Conservation (phyloP, 2,329 filamentous ascomycete genomes). For the Escovopsis sp. region DNA sequence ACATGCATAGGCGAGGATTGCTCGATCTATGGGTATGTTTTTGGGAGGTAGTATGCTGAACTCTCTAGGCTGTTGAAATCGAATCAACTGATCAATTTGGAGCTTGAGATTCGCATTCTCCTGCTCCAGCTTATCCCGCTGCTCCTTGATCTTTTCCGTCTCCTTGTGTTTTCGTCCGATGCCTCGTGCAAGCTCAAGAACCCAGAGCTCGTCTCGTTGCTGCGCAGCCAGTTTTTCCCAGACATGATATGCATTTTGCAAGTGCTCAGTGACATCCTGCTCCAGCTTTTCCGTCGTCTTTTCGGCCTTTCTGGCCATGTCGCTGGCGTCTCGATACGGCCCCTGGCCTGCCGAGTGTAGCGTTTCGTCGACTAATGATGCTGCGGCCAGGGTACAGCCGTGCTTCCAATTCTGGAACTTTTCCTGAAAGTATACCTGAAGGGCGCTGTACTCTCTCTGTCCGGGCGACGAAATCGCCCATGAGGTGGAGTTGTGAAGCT, state of each 20-base stretch:
- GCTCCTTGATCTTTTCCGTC: conserved; percentile 33
- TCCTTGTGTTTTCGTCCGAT: conserved; percentile 43
- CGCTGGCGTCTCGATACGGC: conserved; percentile 28
- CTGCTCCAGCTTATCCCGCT: conserved; percentile 37
- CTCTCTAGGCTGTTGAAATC: conserved; percentile 44
- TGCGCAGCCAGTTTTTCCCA: conserved; percentile 53
- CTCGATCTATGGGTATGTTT: conserved; percentile 36
- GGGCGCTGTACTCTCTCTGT: conserved; percentile 56
- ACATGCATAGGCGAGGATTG: conserved; percentile 31
- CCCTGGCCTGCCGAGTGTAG: conserved; percentile 29
- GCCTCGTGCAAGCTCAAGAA: conserved; percentile 44
- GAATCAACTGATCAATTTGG: conserved; percentile 45
- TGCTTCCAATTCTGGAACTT: conserved; percentile 54
- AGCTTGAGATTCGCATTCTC: conserved; percentile 41
- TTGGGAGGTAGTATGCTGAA: conserved; percentile 38
- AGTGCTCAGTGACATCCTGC: conserved; percentile 55
- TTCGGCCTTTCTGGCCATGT: conserved; percentile 33
- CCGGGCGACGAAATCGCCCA: conserved; percentile 71
- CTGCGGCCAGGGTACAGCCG: conserved; percentile 34
- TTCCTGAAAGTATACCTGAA: conserved; percentile 51
- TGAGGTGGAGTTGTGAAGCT: conserved; percentile 61
- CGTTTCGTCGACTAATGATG: conserved; percentile 34
- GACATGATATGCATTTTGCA: conserved; percentile 61
- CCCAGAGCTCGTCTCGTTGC: conserved; percentile 45
- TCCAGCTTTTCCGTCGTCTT: conserved; percentile 45